A percentile compares a stretch with the other conserved stretches of the same genome.
Conservation (phyloP, 2,329 filamentous ascomycete genomes). For the Penicillium hordei region DNA sequence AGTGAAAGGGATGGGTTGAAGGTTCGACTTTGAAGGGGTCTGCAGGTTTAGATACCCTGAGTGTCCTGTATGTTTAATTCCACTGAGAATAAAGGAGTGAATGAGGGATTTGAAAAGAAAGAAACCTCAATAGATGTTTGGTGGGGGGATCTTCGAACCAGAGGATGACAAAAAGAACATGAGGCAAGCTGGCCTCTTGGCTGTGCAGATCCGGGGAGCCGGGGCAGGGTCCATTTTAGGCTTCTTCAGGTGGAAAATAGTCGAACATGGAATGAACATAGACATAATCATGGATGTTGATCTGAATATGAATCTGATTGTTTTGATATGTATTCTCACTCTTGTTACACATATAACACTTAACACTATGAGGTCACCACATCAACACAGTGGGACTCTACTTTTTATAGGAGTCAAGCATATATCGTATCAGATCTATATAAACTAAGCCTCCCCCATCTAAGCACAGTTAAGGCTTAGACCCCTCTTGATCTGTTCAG, state of each 20-base stretch:
- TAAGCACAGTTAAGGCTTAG: not conserved
- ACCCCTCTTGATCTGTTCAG: not conserved
- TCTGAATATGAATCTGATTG: not conserved
- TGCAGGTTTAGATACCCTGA: not conserved
- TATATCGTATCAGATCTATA: not conserved
- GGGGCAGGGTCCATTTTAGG: not conserved
- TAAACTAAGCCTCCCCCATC: not conserved
- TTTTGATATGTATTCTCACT: not conserved
- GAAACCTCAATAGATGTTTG: constrained; percentile 5
- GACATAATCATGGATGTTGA: no score
- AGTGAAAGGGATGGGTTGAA: constrained; percentile 1
- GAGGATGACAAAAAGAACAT: constrained; percentile 8
- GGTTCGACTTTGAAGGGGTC: not conserved
- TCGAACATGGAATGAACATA: not conserved
- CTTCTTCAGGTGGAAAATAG: not conserved
- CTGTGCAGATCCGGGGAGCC: constrained; percentile 10
- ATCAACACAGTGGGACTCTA: not conserved
- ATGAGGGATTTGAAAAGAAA: constrained; percentile 15
- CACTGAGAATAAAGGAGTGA: constrained; percentile 9
- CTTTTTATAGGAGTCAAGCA: not conserved
- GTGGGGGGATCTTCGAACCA: constrained; percentile 5
- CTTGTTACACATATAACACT: not conserved
- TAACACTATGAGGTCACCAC: not conserved
- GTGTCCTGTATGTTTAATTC: not conserved
- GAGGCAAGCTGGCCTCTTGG: constrained; percentile 17